Evolutionary conservation across 108 stramenopile genomes (phyloP), one percentile per base, ranked within the genome.

Genomic region (Schizochytrium sp.): DNA sequence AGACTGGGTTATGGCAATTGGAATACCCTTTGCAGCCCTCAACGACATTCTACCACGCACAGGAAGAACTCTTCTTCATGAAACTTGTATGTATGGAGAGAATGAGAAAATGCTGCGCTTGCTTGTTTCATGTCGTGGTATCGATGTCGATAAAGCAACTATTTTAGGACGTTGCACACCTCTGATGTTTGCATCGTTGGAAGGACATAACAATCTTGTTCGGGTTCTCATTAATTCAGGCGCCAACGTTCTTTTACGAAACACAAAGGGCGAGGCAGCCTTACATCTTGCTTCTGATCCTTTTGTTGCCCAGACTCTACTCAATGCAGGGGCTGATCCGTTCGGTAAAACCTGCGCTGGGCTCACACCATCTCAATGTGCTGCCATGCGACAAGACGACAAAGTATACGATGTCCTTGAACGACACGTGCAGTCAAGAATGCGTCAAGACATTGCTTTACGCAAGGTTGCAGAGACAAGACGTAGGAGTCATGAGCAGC

Each of bases 361-460:
- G 42, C 64, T 44, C 1, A 13, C 19, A 7, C 42, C 64, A 7
- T 69, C 64, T 10, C 64, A 69, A 15, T 69, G 28, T 69, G 64
- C 64, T 69, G 64, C 64, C 12, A 69, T 69, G 64, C 64, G 64
- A 7, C 12, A 69, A 15, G 64, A 69, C 64, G 64, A 7, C 12
- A 8, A 38, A 10, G 64, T 69, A 7, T 69, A 69, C 64, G 64
- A 69, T 8, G 15, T 69, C 5, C 64, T 69, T 15, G 64, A 69
- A 69, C 12, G 28, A 7, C 64, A 69, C 44, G 64, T 15, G 64
- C 64, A 38, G 7, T 10, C 15, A 15, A 12, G 28, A 44, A 38
- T 69, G 12, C 64, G 64, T 7, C 12, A 38, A 44, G 64, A 44
- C 1, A 38, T 38, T 38, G 28, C 64, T 38, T 44, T 44, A 44